Evolutionary conservation across 1,139 yeast genomes (phyloP).

Genomic region (Zygoascus hellenicus): DNA sequence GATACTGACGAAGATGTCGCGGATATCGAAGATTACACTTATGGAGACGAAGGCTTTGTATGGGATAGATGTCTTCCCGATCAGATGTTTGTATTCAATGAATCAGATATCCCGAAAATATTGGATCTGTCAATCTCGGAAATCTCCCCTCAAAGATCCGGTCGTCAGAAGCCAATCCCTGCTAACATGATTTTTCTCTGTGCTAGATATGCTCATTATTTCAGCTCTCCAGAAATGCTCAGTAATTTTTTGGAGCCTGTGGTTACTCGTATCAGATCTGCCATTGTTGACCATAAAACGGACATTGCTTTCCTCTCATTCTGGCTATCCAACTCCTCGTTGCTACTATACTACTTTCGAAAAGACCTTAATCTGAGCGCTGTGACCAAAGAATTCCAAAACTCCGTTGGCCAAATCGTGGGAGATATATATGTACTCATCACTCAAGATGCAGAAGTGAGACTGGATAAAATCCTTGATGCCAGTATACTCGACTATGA

Average conservation of each 20-base stretch:
- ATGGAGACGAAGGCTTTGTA: constrained; percentile 25
- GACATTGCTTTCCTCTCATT: constrained; percentile 39
- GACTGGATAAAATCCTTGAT: constrained; percentile 35
- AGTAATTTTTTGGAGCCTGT: constrained; percentile 33
- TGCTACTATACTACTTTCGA: constrained; percentile 37
- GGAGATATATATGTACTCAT: constrained; percentile 33
- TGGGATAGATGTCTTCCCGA: constrained; percentile 39
- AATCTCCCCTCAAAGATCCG: constrained; percentile 36
- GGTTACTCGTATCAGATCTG: constrained; percentile 32
- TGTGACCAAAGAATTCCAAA: constrained; percentile 32
- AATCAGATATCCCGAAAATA: constrained; percentile 35
- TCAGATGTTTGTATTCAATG: constrained; percentile 38
- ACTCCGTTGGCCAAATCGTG: constrained; percentile 31
- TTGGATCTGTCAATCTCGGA: constrained; percentile 36
- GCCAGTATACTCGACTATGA: constrained; percentile 39
- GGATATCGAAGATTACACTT: constrained; percentile 12
- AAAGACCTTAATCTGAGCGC: constrained; percentile 34
- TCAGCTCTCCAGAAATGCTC: constrained; percentile 33
- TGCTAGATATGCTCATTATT: constrained; percentile 38
- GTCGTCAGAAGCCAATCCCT: constrained; percentile 37
- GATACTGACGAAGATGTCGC: constrained; percentile 17
- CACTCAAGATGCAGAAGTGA: constrained; percentile 36
- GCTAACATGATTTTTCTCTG: constrained; percentile 40
- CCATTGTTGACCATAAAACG: constrained; percentile 30
- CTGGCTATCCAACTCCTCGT: constrained; percentile 40